phyloP scores from a whole-genome alignment of 495 filamentous ascomycete genomes.

The Hyaloscypha hepaticicola region DNA sequence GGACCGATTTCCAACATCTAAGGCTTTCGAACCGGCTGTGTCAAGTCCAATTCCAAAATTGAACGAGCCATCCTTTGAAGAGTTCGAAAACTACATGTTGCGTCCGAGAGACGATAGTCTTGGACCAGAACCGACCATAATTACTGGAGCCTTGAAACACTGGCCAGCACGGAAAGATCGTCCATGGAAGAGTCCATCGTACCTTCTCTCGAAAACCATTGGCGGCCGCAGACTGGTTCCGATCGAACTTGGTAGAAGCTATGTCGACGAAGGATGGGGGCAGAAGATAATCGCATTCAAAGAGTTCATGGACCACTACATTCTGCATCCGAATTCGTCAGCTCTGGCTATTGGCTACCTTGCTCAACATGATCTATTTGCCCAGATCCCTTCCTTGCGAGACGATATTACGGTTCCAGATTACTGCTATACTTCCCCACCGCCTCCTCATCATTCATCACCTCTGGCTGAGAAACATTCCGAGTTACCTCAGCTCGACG shows the following conservation, averaged over 20 bases:
- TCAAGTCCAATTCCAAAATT: conserved; percentile 36
- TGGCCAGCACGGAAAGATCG: conserved; percentile 78
- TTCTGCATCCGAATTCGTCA: conserved; percentile 22
- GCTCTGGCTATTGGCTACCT: conserved; percentile 55
- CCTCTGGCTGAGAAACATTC: conserved; percentile 43
- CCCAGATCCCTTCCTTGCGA: conserved; percentile 75
- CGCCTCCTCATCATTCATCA: conserved; percentile 45
- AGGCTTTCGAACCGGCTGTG: conserved; percentile 28
- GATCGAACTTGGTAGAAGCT: conserved; percentile 84
- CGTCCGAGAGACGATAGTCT: conserved; percentile 12
- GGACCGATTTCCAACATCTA: conserved; percentile 6
- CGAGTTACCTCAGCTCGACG: conserved; percentile 35
- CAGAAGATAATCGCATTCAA: conserved; percentile 78
- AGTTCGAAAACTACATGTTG: conserved; percentile 63
- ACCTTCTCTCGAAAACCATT: conserved; percentile 75
- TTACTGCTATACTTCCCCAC: conserved; percentile 73
- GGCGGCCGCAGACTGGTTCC: conserved; percentile 78
- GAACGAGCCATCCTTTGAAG: conserved; percentile 51
- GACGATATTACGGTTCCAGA: conserved; percentile 80
- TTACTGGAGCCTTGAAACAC: conserved; percentile 58
- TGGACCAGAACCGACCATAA: conserved; percentile 62
- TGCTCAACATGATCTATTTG: conserved; percentile 85
- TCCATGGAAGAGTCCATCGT: conserved; percentile 70
- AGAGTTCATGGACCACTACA: conserved; percentile 64
- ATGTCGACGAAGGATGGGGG: conserved; percentile 83